Base-by-base conservation (phyloP, 257 asterid genomes). In the Eustoma russellianum region DNA sequence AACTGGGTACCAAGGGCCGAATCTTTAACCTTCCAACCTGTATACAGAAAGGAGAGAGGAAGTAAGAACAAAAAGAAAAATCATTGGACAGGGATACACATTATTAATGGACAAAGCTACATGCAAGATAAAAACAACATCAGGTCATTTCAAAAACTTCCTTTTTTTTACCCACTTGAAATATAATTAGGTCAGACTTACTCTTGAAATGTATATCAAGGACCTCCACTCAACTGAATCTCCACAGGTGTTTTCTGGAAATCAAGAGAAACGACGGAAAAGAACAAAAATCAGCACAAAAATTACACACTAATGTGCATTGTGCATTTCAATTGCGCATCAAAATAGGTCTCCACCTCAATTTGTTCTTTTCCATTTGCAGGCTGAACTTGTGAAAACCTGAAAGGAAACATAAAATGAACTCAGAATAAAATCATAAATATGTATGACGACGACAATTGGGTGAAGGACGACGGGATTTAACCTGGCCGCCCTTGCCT, bases 401-500 rank as follows among this genome's bases (percentile, higher is more conserved):
- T 76, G 63, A 30, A 53, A 61, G 57, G 43, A 41, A 56, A 18
- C 35, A 54, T 11, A 24, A 14, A 30, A 13, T 19, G 55, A 56
- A 35, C 55, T 16, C 33, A n/a, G 59, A 48, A n/a, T 43, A 7
- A 19, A 43, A 30, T 28, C 17, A 65, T 0, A 15, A 10, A 43
- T 48, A 43, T 33, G 28, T n/a, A 7, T n/a, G 9, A 17, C 1
- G 9, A 11, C 3, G 13, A 12, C 30, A 24, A 24, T 24, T 24
- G 30, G 30, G 30, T 24, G 30, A 10, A 35, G 16, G 16, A 52
- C 17, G 18, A 50, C 13, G 52, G 49, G 5, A 17, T 19, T 33
- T 5, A 57, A 92, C 97, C 99, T 88, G 66, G 81, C 63, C 17
- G 93, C 95, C 69, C 99, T 83, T 13, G 99, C 91, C 82, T 92